phyloP scores from a whole-genome alignment of 2,329 filamentous ascomycete species.

The Aspergillus fijiensis region DNA sequence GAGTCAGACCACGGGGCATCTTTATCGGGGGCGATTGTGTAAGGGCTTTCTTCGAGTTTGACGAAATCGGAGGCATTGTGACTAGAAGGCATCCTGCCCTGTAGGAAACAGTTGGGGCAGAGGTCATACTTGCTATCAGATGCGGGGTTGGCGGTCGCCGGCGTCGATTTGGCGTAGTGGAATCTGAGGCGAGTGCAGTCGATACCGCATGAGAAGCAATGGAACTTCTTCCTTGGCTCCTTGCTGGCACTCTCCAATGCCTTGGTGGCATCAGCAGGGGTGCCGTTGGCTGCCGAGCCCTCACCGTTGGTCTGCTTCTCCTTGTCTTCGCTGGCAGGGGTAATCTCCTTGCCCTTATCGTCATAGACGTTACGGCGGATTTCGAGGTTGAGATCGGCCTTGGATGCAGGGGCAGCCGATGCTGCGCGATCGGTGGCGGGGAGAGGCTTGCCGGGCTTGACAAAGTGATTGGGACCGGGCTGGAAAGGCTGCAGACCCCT shows the following conservation, averaged over 20 bases:
- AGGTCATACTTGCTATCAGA: constrained; percentile 75
- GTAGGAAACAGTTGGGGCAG: constrained; percentile 86
- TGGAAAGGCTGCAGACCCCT: constrained; percentile 94
- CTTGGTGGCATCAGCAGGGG: constrained; percentile 60
- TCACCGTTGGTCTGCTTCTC: constrained; percentile 71
- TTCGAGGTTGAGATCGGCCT: constrained; percentile 85
- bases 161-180: constrained; percentile 65
- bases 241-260: constrained; percentile 59
- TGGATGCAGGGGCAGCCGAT: constrained; percentile 63
- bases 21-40: constrained; percentile 74
- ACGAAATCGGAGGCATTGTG: constrained; percentile 79
- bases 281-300: constrained; percentile 63
- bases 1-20: constrained; percentile 89
- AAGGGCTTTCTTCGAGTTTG: constrained; percentile 84
- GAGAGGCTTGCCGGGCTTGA: constrained; percentile 61
- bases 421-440: constrained; percentile 71
- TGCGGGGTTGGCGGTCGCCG: constrained; percentile 56
- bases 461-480: constrained; percentile 73
- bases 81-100: constrained; percentile 77
- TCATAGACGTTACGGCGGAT: constrained; percentile 96
- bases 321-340: constrained; percentile 65
- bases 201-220: constrained; percentile 88
- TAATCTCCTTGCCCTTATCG: constrained; percentile 80
- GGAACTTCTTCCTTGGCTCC: constrained; percentile 65
- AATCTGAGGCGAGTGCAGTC: constrained; percentile 77